Conservation (phyloP, 345 rosid genomes). For the Erucastrum elatum region DNA sequence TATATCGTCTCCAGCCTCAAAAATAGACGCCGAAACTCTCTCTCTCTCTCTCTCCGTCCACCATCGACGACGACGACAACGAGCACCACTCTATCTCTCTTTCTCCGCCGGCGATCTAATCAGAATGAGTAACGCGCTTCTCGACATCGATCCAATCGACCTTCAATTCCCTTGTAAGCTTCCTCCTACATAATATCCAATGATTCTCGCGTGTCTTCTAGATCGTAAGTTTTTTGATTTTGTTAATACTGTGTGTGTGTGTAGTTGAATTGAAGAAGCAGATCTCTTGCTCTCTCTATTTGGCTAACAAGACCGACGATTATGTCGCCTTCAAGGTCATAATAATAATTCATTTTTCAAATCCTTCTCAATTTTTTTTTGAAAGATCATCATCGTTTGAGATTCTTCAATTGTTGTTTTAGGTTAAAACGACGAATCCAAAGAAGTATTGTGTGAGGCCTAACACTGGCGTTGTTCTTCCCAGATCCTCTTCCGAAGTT, state of each 20-base stretch:
- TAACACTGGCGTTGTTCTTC: conserved; percentile 77
- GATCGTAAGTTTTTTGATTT: too few relatives aligned
- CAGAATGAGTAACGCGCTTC: conserved; percentile 70
- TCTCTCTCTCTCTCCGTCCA: neutral
- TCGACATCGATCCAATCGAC: conserved; percentile 69
- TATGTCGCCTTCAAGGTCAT: conserved; percentile 82
- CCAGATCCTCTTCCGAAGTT: conserved; percentile 74
- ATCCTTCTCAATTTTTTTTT: neutral
- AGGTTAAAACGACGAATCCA: conserved; percentile 93
- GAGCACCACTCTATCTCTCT: neutral
- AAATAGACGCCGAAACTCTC: conserved; percentile 15
- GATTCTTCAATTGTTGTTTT: neutral
- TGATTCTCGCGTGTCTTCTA: neutral
- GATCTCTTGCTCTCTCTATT: conserved; percentile 74
- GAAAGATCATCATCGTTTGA: neutral
- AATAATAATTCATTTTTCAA: too few relatives aligned
- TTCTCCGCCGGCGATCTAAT: conserved; percentile 28
- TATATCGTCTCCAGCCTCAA: conserved; percentile 6
- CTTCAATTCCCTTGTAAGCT: conserved; percentile 74
- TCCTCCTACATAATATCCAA: neutral
- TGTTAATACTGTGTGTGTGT: neutral
- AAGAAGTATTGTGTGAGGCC: conserved; percentile 90
- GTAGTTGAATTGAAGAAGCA: conserved; percentile 78
- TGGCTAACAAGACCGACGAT: conserved; percentile 62
- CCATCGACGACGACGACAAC: neutral